phyloP scores from a whole-genome alignment of 108 stramenopile species.

The Nitzschia sp. region DNA sequence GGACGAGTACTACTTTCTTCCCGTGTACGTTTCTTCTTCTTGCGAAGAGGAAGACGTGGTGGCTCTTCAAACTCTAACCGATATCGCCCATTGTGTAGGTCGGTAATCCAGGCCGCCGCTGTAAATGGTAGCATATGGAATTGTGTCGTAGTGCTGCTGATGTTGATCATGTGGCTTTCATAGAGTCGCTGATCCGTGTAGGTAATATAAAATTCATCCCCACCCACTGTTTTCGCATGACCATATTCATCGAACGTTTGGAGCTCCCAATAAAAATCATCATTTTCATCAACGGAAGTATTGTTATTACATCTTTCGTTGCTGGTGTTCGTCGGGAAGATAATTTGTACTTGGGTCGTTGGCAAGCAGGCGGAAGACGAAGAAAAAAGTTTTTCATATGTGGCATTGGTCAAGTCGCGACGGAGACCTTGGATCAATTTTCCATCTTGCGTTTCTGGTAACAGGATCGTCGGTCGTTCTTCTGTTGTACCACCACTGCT shows the following conservation, averaged over 20 bases:
- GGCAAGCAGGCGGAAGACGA: not conserved
- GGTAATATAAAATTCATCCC: constrained; percentile 33
- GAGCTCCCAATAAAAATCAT: constrained; percentile 10
- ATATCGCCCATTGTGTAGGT: constrained; percentile 25
- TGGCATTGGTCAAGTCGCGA: too few relatives aligned
- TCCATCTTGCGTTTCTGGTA: too few relatives aligned
- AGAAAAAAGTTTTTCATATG: too few relatives aligned
- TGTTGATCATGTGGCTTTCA: not conserved
- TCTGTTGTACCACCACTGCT: too few relatives aligned
- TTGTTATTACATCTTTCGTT: too few relatives aligned
- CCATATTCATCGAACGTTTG: constrained; percentile 23
- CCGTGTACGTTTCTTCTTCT: too few relatives aligned
- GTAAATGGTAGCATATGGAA: not conserved
- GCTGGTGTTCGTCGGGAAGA: too few relatives aligned
- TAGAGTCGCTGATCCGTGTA: constrained; percentile 15
- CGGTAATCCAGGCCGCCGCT: constrained; percentile 19
- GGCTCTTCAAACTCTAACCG: constrained; percentile 4
- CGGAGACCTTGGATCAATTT: too few relatives aligned
- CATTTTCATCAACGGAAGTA: too few relatives aligned
- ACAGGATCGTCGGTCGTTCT: too few relatives aligned
- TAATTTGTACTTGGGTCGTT: constrained; percentile 8
- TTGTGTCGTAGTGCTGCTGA: too few relatives aligned
- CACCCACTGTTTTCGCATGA: constrained; percentile 23
- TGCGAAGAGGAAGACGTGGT: not conserved
- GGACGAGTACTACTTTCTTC: too few relatives aligned